phyloP scores from a whole-genome alignment of 768 basidiomycete species.

The Phylloporus arenicola region DNA sequence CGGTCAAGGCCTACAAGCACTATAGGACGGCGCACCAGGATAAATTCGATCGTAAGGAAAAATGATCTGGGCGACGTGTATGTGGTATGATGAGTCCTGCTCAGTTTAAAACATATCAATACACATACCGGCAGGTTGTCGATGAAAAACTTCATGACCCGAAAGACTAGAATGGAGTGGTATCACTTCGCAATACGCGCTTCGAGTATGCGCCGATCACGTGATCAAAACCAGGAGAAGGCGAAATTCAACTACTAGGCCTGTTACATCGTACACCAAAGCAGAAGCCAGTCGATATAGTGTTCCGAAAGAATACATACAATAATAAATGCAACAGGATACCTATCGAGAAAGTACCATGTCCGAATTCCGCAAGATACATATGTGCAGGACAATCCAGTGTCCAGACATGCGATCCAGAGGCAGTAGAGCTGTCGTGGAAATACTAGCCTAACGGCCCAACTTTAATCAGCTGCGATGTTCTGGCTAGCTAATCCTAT shows the following conservation, averaged over 20 bases:
- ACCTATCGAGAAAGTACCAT: not conserved
- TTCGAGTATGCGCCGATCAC: slow-evolving; percentile 1
- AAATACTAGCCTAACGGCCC: not conserved
- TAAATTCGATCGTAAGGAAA: slow-evolving; percentile 96
- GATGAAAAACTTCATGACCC: slow-evolving; percentile 72
- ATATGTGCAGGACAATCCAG: not conserved
- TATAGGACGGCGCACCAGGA: slow-evolving; percentile 55
- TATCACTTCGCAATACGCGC: no score
- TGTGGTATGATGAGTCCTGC: not conserved
- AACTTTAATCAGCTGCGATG: slow-evolving; percentile 28
- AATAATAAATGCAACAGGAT: not conserved
- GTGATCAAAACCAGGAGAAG: slow-evolving; percentile 7
- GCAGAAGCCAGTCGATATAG: not conserved
- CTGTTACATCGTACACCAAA: no score
- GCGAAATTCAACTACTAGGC: no score
- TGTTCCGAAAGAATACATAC: not conserved
- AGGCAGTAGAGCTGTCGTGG: not conserved
- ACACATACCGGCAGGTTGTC: slow-evolving; percentile 69
- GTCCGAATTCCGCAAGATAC: not conserved
- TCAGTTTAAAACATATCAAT: not conserved
- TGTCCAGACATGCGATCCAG: not conserved
- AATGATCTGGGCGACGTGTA: slow-evolving; percentile 50
- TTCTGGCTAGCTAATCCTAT: slow-evolving; percentile 31
- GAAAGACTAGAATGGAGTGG: not conserved
- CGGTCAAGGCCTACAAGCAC: slow-evolving; percentile 1